Conservation (phyloP, 1,284 basidiomycete species). For the Golubevia sp. region DNA sequence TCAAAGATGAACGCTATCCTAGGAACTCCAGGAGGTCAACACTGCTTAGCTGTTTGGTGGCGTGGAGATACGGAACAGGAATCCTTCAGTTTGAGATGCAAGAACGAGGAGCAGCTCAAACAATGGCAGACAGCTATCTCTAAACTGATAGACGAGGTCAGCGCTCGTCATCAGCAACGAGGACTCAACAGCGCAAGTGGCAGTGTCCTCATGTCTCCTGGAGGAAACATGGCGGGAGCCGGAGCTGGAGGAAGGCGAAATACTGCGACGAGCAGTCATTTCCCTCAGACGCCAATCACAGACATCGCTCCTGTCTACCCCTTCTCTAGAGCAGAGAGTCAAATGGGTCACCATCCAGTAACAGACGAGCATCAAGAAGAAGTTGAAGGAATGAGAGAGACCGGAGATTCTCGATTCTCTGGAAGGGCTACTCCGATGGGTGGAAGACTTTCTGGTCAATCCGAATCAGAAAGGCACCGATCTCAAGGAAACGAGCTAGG, state of each 20-base stretch:
- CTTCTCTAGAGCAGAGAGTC: conserved; percentile 32
- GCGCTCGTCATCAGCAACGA: too few relatives aligned
- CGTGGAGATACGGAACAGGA: conserved; percentile 86
- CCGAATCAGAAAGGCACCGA: background rate
- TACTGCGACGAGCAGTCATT: conserved; percentile 28
- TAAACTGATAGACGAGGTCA: conserved; percentile 75
- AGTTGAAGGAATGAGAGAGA: conserved; percentile 6
- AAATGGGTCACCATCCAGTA: conserved; percentile 23
- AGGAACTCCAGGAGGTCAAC: conserved; percentile 26
- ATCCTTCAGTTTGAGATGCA: conserved; percentile 89
- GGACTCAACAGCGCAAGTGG: too few relatives aligned
- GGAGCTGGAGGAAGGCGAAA: conserved; percentile 32
- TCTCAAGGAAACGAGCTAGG: background rate
- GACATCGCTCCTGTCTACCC: conserved; percentile 36
- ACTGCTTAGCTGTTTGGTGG: conserved; percentile 82
- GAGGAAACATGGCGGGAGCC: conserved; percentile 39
- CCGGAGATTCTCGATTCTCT: conserved; percentile 3
- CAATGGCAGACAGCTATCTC: conserved; percentile 90
- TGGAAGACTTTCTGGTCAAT: conserved; percentile 23
- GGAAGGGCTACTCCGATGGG: conserved; percentile 34
- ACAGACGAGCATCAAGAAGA: conserved; percentile 25
- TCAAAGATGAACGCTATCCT: conserved; percentile 65
- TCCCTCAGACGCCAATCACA: conserved; percentile 46
- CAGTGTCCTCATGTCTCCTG: background rate
- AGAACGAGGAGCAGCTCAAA: conserved; percentile 86